Conservation (phyloP, 495 filamentous ascomycete genomes). For the Lasiosphaeris hirsuta region DNA sequence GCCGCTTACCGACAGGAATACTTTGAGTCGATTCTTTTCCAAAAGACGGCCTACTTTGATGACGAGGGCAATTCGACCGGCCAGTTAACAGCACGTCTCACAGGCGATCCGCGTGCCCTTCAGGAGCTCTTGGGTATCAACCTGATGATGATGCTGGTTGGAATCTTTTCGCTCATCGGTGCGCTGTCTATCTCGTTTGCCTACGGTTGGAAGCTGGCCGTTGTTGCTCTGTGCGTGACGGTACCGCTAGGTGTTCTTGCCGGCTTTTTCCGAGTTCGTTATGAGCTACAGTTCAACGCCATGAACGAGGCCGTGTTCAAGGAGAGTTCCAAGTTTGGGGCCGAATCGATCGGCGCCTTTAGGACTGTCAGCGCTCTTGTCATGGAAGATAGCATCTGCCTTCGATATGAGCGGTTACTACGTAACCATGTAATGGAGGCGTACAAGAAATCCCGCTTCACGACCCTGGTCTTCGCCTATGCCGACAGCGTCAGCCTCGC, state of each 20-base stretch:
- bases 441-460: slow-evolving; percentile 41
- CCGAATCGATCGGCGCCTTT: slow-evolving; percentile 58
- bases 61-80: slow-evolving; percentile 58
- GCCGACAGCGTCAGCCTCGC: slow-evolving; percentile 41
- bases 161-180: slow-evolving; percentile 48
- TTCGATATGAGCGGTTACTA: slow-evolving; percentile 42
- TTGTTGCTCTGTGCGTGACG: slow-evolving; percentile 48
- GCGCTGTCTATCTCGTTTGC: slow-evolving; percentile 49
- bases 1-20: slow-evolving; percentile 56
- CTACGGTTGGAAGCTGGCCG: slow-evolving; percentile 58
- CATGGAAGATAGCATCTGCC: slow-evolving; percentile 52
- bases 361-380: slow-evolving; percentile 56
- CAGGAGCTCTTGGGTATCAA: slow-evolving; percentile 61
- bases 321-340: slow-evolving; percentile 57
- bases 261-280: slow-evolving; percentile 50
- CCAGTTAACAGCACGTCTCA: slow-evolving; percentile 56
- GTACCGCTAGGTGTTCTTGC: slow-evolving; percentile 47
- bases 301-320: slow-evolving; percentile 55
- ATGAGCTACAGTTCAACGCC: slow-evolving; percentile 55
- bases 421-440: slow-evolving; percentile 36
- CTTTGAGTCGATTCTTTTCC: slow-evolving; percentile 53
- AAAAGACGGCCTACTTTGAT: slow-evolving; percentile 65
- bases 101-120: slow-evolving; percentile 56
- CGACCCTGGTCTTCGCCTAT: slow-evolving; percentile 45
- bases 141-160: slow-evolving; percentile 50